A percentile compares a stretch with the other conserved stretches of the same genome.
Evolutionary conservation across 129 eudicot species (phyloP).

Genomic region (Tagetes patula): DNA sequence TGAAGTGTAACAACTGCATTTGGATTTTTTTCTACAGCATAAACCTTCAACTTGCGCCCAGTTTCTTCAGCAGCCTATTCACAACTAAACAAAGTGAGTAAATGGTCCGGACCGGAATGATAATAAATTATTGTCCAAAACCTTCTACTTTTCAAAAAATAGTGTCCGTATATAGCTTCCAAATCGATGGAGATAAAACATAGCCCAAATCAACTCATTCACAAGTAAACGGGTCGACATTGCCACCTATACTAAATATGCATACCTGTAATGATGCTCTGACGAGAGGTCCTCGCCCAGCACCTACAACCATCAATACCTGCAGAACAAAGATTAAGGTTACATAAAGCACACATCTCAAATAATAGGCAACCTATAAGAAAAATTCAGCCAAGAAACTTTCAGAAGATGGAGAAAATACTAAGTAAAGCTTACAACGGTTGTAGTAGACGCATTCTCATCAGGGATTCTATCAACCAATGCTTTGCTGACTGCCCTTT

Average conservation of each 20-base stretch:
- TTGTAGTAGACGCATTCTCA: constrained; percentile 57
- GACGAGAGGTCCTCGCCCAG: constrained; percentile 99
- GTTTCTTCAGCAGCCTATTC: constrained; percentile 94
- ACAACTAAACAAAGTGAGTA: neutral
- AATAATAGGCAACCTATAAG: neutral
- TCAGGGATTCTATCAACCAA: constrained; percentile 81
- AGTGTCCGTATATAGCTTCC: neutral
- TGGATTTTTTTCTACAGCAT: constrained; percentile 98
- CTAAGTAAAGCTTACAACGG: constrained; percentile 53
- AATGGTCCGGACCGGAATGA: neutral
- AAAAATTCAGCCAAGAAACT: neutral
- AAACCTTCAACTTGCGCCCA: constrained; percentile 78
- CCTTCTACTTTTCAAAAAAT: neutral
- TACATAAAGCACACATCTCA: constrained; percentile 11
- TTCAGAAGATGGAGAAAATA: constrained; percentile 2
- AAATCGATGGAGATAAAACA: neutral
- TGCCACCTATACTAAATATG: neutral
- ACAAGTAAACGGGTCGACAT: neutral
- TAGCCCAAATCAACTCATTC: constrained; percentile 1
- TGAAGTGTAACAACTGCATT: constrained; percentile 97
- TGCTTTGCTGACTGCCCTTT: constrained; percentile 88
- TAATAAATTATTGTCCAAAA: neutral
- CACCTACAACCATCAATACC: constrained; percentile 99
- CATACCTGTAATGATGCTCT: constrained; percentile 90
- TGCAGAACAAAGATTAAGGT: constrained; percentile 22